Base-by-base conservation (phyloP, 768 basidiomycete genomes). In the Neoboletus subvelutipes region DNA sequence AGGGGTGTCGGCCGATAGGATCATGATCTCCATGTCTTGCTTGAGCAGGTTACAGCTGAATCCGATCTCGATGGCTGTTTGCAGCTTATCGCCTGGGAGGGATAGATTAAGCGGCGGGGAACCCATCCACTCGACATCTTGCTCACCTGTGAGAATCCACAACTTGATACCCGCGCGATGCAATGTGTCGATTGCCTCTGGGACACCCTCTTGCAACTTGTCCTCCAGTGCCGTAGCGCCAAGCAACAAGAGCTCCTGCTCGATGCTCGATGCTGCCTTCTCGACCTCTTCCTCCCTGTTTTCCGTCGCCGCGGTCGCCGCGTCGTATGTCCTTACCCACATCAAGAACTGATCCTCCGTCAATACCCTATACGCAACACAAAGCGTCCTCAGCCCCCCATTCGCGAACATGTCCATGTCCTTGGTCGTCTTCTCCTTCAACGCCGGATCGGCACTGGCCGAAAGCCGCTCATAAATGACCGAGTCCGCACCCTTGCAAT, bases 181-280 rank as follows among this genome's bases (percentile, higher is more conserved):
- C 18, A 99, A 78, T 54, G 81, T 87, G 63, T 93, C 94, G 61
- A 99, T 98, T 2, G 96, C 90, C 56, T 97, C 95, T 0, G 96
- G 96, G 0, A 99, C 96, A 12, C 96, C 96, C 67, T 90, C 93
- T 67, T 99, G 96, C 58, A 98, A 75, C 77, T 98, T 97, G 74
- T 99, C 96, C 72, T 99, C 96, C 56, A 99, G 74, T 1, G 96
- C 96, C 1, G 96, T 98, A 12, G 95, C 96, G 0, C 96, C 96
- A 12, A 99, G 78, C 42, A 99, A 87, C n/a, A 75, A 70, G 41
- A 98, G 74, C 20, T 84, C 85, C 65, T 89, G 87, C 70, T 98
- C 96, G 58, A 98, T 83, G 64, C 80, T 64, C 54, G 91, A 90
- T 63, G 85, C 89, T 4, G 92, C 91, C 75, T 86, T 88, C 58